Conservation (phyloP, 257 asterid genomes). For the Cordia subcordata region DNA sequence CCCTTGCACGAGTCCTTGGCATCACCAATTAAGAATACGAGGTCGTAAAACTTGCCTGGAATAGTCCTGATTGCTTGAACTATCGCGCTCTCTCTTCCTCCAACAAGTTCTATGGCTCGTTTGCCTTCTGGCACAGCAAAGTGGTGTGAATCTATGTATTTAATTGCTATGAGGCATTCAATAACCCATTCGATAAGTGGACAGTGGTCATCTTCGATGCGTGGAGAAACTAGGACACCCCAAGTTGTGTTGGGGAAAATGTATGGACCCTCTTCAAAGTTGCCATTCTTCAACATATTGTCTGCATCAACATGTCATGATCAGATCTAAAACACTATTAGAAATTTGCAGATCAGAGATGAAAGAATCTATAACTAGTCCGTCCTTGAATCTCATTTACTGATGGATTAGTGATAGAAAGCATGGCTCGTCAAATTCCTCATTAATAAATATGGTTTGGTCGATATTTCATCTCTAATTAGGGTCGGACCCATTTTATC, state of each 20-base stretch:
- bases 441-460: too few species aligned
- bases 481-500: too few species aligned
- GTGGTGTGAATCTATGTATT: slow-evolving; percentile 8
- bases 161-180: slow-evolving; percentile 2
- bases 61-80: neutral
- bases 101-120: slow-evolving; percentile 6
- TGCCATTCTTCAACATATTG: slow-evolving; percentile 5
- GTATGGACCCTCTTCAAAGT: slow-evolving; percentile 9
- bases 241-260: slow-evolving; percentile 8
- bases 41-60: slow-evolving; percentile 6
- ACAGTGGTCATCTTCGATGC: slow-evolving; percentile 6
- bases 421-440: too few species aligned
- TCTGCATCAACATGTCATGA: neutral
- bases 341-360: too few species aligned
- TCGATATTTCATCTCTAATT: too few species aligned
- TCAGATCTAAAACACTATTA: neutral
- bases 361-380: too few species aligned
- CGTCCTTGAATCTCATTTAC: neutral
- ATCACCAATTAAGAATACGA: slow-evolving; percentile 2
- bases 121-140: slow-evolving; percentile 4
- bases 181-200: slow-evolving; percentile 5
- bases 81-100: slow-evolving; percentile 5
- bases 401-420: too few species aligned
- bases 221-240: slow-evolving; percentile 6
- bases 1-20: slow-evolving; percentile 5